A percentile compares a stretch with the other conserved stretches of the same genome.
Evolutionary conservation across 306 rosid genomes (phyloP).

Genomic region (Rubus parviflorus): DNA sequence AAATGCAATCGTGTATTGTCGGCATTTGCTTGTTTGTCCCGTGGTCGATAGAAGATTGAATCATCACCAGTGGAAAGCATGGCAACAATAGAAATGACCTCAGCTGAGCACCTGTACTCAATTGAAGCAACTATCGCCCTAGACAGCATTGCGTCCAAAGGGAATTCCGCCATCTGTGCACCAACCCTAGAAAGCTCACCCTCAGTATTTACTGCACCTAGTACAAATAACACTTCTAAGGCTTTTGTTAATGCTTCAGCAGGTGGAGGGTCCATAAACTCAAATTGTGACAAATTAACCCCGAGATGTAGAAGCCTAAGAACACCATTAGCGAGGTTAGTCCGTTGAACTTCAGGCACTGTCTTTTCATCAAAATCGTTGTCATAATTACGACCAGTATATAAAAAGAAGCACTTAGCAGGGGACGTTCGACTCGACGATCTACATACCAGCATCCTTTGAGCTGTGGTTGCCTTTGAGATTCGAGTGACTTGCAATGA

Average conservation of each 20-base stretch:
- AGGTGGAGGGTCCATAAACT: conserved; percentile 92
- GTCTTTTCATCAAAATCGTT: conserved; percentile 74
- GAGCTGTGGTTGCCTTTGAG: conserved; percentile 82
- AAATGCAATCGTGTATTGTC: conserved; percentile 83
- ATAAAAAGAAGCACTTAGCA: conserved; percentile 70
- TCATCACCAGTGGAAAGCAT: conserved; percentile 81
- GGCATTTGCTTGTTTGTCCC: conserved; percentile 86
- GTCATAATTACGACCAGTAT: conserved; percentile 51
- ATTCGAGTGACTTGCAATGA: conserved; percentile 64
- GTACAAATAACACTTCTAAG: conserved; percentile 65
- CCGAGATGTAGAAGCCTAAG: conserved; percentile 66
- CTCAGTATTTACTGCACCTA: conserved; percentile 64
- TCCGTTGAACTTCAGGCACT: conserved; percentile 75
- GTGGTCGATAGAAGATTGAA: conserved; percentile 77
- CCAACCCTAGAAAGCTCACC: conserved; percentile 87
- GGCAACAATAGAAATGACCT: conserved; percentile 74
- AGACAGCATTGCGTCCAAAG: conserved; percentile 87
- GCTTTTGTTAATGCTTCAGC: conserved; percentile 81
- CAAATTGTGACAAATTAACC: conserved; percentile 59
- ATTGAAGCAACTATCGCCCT: conserved; percentile 86
- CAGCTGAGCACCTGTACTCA: conserved; percentile 74
- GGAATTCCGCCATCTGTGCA: conserved; percentile 87
- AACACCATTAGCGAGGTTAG: conserved; percentile 82
- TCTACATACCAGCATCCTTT: conserved; percentile 54
- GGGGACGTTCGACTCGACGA: background rate